phyloP scores from a whole-genome alignment of 1,139 yeast genomes.

The Geotrichum phurueaensis region DNA sequence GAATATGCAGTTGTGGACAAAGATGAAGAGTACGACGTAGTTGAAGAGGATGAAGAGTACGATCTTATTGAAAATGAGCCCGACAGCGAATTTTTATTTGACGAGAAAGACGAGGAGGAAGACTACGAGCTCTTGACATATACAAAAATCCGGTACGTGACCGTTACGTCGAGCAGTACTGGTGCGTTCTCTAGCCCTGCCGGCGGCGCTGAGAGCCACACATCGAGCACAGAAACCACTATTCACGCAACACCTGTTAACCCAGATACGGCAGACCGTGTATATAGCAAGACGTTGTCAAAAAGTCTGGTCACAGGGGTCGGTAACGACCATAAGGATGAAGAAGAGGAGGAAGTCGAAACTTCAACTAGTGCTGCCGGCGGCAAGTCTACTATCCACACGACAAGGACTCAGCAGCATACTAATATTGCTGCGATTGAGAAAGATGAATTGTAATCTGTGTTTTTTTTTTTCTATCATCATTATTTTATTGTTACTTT shows the following conservation, averaged over 20 bases:
- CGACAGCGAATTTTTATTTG: not conserved
- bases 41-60: not conserved
- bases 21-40: not conserved
- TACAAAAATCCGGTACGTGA: not conserved
- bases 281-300: not conserved
- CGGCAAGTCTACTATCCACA: not conserved
- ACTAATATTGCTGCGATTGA: not conserved
- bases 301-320: not conserved
- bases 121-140: not conserved
- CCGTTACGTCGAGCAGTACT: not conserved
- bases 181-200: not conserved
- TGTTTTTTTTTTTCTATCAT: not conserved
- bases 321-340: not conserved
- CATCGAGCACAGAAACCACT: not conserved
- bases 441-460: not conserved
- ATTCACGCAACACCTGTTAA: not conserved
- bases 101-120: not conserved
- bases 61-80: not conserved
- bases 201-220: not conserved
- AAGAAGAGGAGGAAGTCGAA: not conserved
- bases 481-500: not conserved
- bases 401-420: not conserved
- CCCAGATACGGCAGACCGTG: not conserved
- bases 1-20: not conserved
- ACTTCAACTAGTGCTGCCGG: not conserved